Base-by-base conservation (phyloP, 257 asterid genomes). In the Solanum megistacrolobum region DNA sequence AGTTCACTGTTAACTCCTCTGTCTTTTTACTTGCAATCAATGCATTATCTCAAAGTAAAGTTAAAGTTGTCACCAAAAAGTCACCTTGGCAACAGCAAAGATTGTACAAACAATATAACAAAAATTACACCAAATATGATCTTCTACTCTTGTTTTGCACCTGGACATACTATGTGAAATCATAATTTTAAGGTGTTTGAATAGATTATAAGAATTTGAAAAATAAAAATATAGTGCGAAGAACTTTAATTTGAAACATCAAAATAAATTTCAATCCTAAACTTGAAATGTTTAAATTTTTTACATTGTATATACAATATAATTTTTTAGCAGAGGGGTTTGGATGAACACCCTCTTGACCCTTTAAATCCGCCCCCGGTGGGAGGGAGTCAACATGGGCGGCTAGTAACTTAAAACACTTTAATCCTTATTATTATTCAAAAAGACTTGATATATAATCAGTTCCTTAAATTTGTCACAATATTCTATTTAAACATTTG, bases 281-380 rank as follows among this genome's bases (percentile, higher is more conserved):
- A 62, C 29, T 6, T 52, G 1, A 0, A 52, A 6, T 6, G n/a
- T 52, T 46, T 18, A 52, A 52, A 0, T 5, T 14, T 2, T 16
- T 9, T 9, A 60, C 1, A 0, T 23, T 62, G 0, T 10, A 62
- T 62, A 60, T n/a, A 23, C 14, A 23, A 62, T 62, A 23, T 62
- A 23, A 0, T 23, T n/a, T 23, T 60, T 9, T 62, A 2, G 2
- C 1, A 23, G 2, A 23, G 0, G 0, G 0, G 0, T 23, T 60
- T 4, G 14, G 1, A 9, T 60, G 23, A 16, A 16, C 23, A 16
- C 65, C 14, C 13, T 23, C 31, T 11, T n/a, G 2, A 62, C 71
- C 16, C 71, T n/a, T 25, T 4, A 62, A 23, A 62, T 62, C 31
- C 3, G 0, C 14, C 31, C 7, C 71, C 12, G 1, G 4, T 62